A percentile compares a stretch with the other conserved stretches of the same genome.
phyloP scores from a whole-genome alignment of 495 filamentous ascomycete genomes.

The Daldinia childiae region DNA sequence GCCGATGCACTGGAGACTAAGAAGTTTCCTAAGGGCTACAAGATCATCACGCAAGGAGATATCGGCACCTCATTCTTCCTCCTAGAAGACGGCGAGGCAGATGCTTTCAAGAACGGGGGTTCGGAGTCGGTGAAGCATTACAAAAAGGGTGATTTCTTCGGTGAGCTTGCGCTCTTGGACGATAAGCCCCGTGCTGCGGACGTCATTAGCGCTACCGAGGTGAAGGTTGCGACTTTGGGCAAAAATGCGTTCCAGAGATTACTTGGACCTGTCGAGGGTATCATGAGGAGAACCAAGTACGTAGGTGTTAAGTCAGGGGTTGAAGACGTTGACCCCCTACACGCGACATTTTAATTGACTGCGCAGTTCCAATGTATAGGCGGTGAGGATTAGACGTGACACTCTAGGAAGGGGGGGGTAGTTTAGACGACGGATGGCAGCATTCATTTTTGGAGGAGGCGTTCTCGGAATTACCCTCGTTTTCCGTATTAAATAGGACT shows the following conservation, averaged over 20 bases:
- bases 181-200: constrained; percentile 94
- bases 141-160: constrained; percentile 94
- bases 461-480: constrained; percentile 44
- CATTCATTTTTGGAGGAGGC: constrained; percentile 43
- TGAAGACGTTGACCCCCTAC: constrained; percentile 63
- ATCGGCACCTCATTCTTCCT: constrained; percentile 93
- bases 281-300: constrained; percentile 83
- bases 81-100: constrained; percentile 87
- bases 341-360: constrained; percentile 37
- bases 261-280: constrained; percentile 90
- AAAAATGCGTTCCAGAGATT: constrained; percentile 95
- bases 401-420: constrained; percentile 19
- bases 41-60: constrained; percentile 92
- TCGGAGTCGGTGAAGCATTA: constrained; percentile 77
- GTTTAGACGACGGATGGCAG: constrained; percentile 36
- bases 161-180: constrained; percentile 91
- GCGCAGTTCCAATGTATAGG: constrained; percentile 4
- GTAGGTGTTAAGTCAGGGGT: constrained; percentile 61
- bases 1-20: constrained; percentile 93
- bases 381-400: constrained; percentile 29
- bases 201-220: constrained; percentile 79
- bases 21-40: constrained; percentile 80
- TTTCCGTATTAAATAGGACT: constrained; percentile 33
- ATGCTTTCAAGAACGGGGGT: constrained; percentile 76
- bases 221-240: constrained; percentile 93